These are phyloP conservation scores for Daedaleopsis sinensis DNA, from an alignment of 768 basidiomycete species.

Conservation along the genomic window DNA sequence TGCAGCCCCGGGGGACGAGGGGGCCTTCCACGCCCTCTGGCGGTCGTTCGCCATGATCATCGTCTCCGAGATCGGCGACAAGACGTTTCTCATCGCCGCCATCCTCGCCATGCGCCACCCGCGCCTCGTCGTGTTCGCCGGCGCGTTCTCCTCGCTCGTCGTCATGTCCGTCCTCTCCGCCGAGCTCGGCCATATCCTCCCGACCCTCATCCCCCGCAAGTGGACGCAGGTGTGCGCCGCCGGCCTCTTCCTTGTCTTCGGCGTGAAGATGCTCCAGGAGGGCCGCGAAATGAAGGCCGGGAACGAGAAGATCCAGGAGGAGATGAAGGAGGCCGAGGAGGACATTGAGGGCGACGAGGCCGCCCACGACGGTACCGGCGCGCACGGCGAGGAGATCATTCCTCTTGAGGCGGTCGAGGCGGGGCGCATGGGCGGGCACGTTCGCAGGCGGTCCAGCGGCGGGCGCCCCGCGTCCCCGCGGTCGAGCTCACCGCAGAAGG, in stretches of 20 bases:
- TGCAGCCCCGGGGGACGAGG: conserved; percentile 25
- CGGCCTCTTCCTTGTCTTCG: conserved; percentile 87
- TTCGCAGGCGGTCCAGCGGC: conserved; percentile 11
- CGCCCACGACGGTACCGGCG: conserved; percentile 39
- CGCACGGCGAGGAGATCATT: conserved; percentile 46
- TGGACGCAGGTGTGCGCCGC: conserved; percentile 64
- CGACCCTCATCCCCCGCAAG: conserved; percentile 73
- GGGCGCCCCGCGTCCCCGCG: conserved; percentile 18
- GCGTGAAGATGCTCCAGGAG: conserved; percentile 86
- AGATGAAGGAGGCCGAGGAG: conserved; percentile 95
- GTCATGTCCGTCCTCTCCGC: conserved; percentile 96
- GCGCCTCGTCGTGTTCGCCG: conserved; percentile 81
- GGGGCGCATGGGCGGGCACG: conserved; percentile 41
- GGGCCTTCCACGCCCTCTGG: conserved; percentile 55
- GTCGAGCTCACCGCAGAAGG: conserved; percentile 19
- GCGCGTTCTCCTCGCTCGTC: conserved; percentile 85
- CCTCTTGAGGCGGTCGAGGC: conserved; percentile 80
- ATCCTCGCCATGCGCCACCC: conserved; percentile 93
- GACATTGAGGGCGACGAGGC: conserved; percentile 87
- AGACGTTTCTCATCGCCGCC: conserved; percentile 88
- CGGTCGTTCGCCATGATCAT: conserved; percentile 92
- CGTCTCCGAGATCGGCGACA: conserved; percentile 93
- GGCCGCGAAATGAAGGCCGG: conserved; percentile 79
- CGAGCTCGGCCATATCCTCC: conserved; percentile 89
- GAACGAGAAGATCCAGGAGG: conserved; percentile 84